Percentiles rank a stretch among this genome's conserved stretches.
These are phyloP conservation scores for Aspergillus awamori DNA, from an alignment of 2,329 filamentous ascomycete species.

Conservation along the genomic window DNA sequence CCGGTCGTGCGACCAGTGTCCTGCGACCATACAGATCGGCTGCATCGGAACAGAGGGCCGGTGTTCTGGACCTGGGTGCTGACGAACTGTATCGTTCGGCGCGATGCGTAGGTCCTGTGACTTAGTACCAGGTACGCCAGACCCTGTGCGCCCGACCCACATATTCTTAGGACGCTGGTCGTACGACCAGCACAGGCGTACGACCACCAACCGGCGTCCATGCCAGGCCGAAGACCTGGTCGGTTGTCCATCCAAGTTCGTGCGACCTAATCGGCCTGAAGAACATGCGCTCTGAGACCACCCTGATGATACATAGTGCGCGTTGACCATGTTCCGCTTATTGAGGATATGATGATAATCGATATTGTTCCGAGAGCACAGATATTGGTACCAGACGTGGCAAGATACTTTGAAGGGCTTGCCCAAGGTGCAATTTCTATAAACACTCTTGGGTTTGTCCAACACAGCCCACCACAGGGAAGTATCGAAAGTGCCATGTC, in stretches of 20 bases:
- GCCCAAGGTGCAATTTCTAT: not conserved
- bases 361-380: not conserved
- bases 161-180: not conserved
- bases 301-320: not conserved
- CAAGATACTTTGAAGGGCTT: not conserved
- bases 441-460: not conserved
- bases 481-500: not conserved
- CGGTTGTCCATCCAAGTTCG: not conserved
- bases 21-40: not conserved
- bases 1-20: not conserved
- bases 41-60: not conserved
- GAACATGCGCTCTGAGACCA: conserved; percentile 1
- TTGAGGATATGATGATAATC: not conserved
- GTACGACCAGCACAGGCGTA: not conserved
- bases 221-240: not conserved
- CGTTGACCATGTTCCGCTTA: not conserved
- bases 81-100: not conserved
- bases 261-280: not conserved
- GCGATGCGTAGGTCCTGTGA: not conserved
- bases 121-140: not conserved
- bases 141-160: not conserved
- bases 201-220: not conserved
- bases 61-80: not conserved
- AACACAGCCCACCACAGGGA: not conserved
- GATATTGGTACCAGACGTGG: not conserved